Base-by-base conservation (phyloP, 148 eudicot genomes). In the Rheum nobile region DNA sequence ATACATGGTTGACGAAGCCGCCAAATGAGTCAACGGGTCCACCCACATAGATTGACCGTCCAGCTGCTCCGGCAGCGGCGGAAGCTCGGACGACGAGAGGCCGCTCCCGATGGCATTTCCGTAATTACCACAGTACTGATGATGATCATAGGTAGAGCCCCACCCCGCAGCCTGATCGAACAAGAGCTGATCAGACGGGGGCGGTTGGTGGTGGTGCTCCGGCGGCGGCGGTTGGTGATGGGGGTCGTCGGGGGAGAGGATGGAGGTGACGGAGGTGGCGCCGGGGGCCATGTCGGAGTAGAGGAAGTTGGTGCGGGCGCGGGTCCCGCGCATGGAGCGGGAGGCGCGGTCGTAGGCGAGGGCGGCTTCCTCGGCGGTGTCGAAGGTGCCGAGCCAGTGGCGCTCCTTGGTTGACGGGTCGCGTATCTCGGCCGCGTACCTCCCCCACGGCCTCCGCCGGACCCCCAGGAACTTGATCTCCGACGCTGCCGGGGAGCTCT, bases 341-440 rank as follows among this genome's bases (percentile, higher is more conserved):
- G 89, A 84, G 42, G 89, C 78, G 3, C 83, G 70, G 79, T 86
- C 89, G 35, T 86, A 86, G 13, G 89, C 84, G 7, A 86, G 50
- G 48, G 89, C 89, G 32, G 89, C 87, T 38, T 86, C 89, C 63
- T 86, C 86, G 4, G 89, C 89, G 0, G 86, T 83, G 72, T 86
- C 89, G 52, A 86, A 86, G 11, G 89, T 86, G 4, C 89, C 89
- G 0, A 86, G 84, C 89, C 89, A 86, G 41, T 84, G 87, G 1
- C 87, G 83, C 21, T 86, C 89, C 44, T 86, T 86, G 6, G 89
- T 86, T 9, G 85, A 68, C 0, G 89, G 89, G 80, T 86, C 85
- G 2, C 89, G 75, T 38, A 84, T 86, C 79, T 86, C 89, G 0
- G 89, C 89, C 1, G 89, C 89, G 65, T 86, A 86, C 10, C 89